Conservation (phyloP, 2,329 filamentous ascomycete species). For the Lachnellula subtilissima region DNA sequence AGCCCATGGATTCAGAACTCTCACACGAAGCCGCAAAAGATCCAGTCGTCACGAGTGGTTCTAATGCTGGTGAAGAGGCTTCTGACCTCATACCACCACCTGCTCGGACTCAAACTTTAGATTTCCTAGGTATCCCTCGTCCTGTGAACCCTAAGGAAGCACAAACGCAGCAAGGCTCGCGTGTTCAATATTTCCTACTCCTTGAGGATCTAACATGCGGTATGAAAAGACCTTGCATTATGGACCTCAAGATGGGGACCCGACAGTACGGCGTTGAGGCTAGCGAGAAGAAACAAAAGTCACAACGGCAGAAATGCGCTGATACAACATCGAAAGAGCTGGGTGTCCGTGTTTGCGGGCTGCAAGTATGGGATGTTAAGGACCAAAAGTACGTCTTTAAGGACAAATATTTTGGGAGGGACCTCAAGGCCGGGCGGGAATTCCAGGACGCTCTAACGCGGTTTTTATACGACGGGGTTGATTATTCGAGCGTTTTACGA, state of each 20-base stretch:
- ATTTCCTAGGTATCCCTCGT: slow-evolving; percentile 40
- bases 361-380: slow-evolving; percentile 91
- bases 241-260: slow-evolving; percentile 98
- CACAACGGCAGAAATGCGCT: slow-evolving; percentile 88
- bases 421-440: slow-evolving; percentile 78
- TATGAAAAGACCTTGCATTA: slow-evolving; percentile 94
- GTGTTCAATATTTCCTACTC: slow-evolving; percentile 88
- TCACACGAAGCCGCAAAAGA: neutral
- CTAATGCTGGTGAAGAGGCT: neutral
- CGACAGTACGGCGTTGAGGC: slow-evolving; percentile 95
- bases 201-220: slow-evolving; percentile 93
- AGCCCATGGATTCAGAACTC: neutral
- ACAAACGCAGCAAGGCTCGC: slow-evolving; percentile 55
- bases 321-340: slow-evolving; percentile 87
- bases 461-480: slow-evolving; percentile 87
- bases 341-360: slow-evolving; percentile 87
- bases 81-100: slow-evolving; percentile 5
- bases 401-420: slow-evolving; percentile 94
- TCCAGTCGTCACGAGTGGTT: neutral
- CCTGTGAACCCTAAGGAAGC: slow-evolving; percentile 76
- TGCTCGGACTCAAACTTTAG: slow-evolving; percentile 5
- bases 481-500: slow-evolving; percentile 70
- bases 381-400: slow-evolving; percentile 87
- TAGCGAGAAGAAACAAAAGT: slow-evolving; percentile 83
- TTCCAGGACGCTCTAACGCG: slow-evolving; percentile 84